Percentiles rank a stretch among this genome's conserved stretches.
These are phyloP conservation scores for Ceratocystis alfenasii DNA, from an alignment of 2,329 filamentous ascomycete genomes.

Conservation along the genomic window DNA sequence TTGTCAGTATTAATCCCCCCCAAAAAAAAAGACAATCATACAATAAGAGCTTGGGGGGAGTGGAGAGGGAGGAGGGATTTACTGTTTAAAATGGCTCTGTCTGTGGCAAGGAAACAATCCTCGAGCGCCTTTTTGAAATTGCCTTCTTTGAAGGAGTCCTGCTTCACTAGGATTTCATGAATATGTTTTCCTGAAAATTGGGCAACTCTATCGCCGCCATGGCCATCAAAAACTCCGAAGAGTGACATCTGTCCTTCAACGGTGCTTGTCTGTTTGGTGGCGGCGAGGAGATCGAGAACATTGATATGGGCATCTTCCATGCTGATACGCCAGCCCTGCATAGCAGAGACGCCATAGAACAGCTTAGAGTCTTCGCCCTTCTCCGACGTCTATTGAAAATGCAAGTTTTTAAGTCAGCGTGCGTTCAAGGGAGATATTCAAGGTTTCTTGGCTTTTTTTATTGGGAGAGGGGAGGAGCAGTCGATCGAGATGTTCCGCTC, in stretches of 20 bases:
- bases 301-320: slow-evolving; percentile 96
- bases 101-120: slow-evolving; percentile 92
- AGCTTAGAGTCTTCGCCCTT: slow-evolving; percentile 86
- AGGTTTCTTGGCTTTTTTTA: not conserved
- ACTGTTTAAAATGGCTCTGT: slow-evolving; percentile 93
- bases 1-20: not conserved
- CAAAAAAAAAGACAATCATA: not conserved
- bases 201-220: slow-evolving; percentile 93
- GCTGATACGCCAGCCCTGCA: slow-evolving; percentile 99
- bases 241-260: slow-evolving; percentile 71
- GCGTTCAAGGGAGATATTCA: not conserved
- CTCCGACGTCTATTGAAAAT: slow-evolving; percentile 58
- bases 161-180: slow-evolving; percentile 86
- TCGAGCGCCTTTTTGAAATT: slow-evolving; percentile 93
- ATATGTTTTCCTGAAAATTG: slow-evolving; percentile 85
- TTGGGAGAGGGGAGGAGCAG: no score
- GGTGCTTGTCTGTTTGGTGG: slow-evolving; percentile 42
- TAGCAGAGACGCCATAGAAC: slow-evolving; percentile 87
- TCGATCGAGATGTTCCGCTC: no score
- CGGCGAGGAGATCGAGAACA: slow-evolving; percentile 59
- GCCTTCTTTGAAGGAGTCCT: slow-evolving; percentile 81
- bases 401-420: slow-evolving; percentile 8
- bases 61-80: slow-evolving; percentile 27
- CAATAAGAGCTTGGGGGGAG: no score
- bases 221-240: slow-evolving; percentile 96